Percentiles rank a stretch among this genome's conserved stretches.
Conservation (phyloP, 1,139 yeast genomes). For the Yamadazyma diospyri region DNA sequence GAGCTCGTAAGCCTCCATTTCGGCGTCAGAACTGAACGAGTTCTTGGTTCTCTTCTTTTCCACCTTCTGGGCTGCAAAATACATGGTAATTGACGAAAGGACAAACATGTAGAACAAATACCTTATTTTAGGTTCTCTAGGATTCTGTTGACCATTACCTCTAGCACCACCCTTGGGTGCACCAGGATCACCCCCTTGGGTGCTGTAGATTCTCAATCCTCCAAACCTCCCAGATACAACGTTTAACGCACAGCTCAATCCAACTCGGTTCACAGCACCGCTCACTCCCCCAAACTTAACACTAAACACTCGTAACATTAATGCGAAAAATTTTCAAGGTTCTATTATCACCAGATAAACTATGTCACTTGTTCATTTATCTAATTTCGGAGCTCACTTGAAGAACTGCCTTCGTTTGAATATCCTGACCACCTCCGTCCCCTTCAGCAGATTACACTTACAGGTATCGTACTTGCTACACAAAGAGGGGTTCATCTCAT, state of each 20-base stretch:
- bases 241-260: no score
- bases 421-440: slow-evolving; percentile 73
- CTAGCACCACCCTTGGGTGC: no score
- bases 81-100: slow-evolving; percentile 52
- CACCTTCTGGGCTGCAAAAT: slow-evolving; percentile 48
- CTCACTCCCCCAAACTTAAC: background rate
- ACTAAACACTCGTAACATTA: background rate
- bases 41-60: slow-evolving; percentile 51
- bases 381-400: slow-evolving; percentile 82
- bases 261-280: no score
- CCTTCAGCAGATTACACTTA: slow-evolving; percentile 79
- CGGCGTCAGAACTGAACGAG: slow-evolving; percentile 52
- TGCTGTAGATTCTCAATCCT: no score
- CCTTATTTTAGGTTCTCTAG: slow-evolving; percentile 38
- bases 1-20: slow-evolving; percentile 50
- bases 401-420: slow-evolving; percentile 83
- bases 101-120: slow-evolving; percentile 48
- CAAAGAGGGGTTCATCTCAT: slow-evolving; percentile 84
- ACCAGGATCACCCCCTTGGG: no score
- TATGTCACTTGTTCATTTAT: slow-evolving; percentile 85
- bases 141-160: no score
- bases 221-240: background rate
- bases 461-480: slow-evolving; percentile 81
- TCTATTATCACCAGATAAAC: background rate
- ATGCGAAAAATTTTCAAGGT: slow-evolving; percentile 7